Evolutionary conservation across 2,329 filamentous ascomycete species (phyloP).

Genomic region (Amesomyces nigricolor): DNA sequence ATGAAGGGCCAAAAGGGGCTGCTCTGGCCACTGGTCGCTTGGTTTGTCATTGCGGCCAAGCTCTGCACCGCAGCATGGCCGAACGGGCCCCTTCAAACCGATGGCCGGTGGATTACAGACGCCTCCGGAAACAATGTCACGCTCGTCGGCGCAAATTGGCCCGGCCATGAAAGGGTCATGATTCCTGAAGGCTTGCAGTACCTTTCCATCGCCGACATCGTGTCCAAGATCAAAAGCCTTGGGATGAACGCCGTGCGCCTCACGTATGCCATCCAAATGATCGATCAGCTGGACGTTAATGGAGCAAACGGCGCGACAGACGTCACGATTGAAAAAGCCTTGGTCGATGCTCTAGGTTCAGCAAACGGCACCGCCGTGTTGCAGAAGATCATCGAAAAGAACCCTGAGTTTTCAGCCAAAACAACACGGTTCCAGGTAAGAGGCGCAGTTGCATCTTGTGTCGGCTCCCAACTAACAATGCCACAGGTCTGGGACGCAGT

Average conservation of each 20-base stretch:
- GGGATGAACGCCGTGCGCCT: constrained; percentile 60
- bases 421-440: constrained; percentile 55
- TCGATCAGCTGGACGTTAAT: constrained; percentile 52
- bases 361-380: constrained; percentile 49
- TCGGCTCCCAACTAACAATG: constrained; percentile 43
- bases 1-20: too few relatives aligned
- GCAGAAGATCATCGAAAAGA: constrained; percentile 48
- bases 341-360: constrained; percentile 42
- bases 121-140: constrained; percentile 39
- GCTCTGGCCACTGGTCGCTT: too few relatives aligned
- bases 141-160: constrained; percentile 57
- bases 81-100: constrained; percentile 38
- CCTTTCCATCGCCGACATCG: constrained; percentile 49
- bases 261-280: constrained; percentile 59
- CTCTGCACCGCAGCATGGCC: constrained; percentile 31
- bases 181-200: constrained; percentile 60
- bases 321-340: constrained; percentile 40
- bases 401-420: constrained; percentile 48
- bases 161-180: constrained; percentile 57
- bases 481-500: constrained; percentile 57
- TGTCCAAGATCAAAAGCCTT: constrained; percentile 51
- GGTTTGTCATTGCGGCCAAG: too few relatives aligned
- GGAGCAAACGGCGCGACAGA: constrained; percentile 44
- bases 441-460: constrained; percentile 48
- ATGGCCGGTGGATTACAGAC: constrained; percentile 40